Conservation (phyloP, 2,329 filamentous ascomycete genomes). For the Arthrobotrys sphaeroides region DNA sequence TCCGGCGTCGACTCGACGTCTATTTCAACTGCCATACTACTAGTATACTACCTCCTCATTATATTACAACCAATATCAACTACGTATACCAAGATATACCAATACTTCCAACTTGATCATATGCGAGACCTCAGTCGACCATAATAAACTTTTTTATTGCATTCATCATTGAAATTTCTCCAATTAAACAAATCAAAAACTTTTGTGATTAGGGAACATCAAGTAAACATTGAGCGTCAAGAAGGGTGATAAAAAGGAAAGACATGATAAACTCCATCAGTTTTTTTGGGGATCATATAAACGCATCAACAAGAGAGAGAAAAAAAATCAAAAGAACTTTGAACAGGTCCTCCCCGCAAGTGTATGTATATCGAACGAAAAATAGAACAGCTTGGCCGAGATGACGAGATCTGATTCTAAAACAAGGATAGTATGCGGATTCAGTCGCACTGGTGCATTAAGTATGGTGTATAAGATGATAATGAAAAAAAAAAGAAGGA, state of each 20-base stretch:
- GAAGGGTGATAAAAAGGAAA: not conserved
- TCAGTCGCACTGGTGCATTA: constrained; percentile 32
- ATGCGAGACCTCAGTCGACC: not conserved
- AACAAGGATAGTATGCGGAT: constrained; percentile 5
- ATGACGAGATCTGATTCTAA: constrained; percentile 28
- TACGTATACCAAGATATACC: too few relatives aligned
- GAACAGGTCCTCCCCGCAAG: constrained; percentile 12
- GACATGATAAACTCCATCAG: constrained; percentile 32
- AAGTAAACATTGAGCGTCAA: not conserved
- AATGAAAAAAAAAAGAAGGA: not conserved
- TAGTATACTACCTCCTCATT: too few relatives aligned
- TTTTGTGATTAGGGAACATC: constrained; percentile 32
- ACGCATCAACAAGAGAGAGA: not conserved
- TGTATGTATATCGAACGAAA: constrained; percentile 34
- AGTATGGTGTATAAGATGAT: constrained; percentile 24
- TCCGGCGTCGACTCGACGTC: too few relatives aligned
- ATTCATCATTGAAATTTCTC: constrained; percentile 34
- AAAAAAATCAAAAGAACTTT: not conserved
- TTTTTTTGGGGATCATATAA: constrained; percentile 19
- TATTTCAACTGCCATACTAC: too few relatives aligned
- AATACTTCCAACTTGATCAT: too few relatives aligned
- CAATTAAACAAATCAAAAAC: constrained; percentile 27
- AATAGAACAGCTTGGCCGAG: constrained; percentile 18
- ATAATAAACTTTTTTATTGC: constrained; percentile 25
- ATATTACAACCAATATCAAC: too few relatives aligned